phyloP scores from a whole-genome alignment of 805 yeast species.

The Alloascoidea africana region DNA sequence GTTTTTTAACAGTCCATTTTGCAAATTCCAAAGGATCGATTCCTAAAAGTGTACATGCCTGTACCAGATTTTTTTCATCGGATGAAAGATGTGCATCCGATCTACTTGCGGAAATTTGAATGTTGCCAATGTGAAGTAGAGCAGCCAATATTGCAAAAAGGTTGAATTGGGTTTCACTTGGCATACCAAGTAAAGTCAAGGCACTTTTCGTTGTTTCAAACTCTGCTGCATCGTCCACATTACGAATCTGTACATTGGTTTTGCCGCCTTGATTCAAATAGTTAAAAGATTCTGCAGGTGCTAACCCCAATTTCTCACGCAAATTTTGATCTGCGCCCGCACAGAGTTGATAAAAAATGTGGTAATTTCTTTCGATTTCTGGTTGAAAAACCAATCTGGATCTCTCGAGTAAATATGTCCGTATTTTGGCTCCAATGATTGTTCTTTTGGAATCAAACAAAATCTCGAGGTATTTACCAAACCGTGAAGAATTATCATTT shows the following conservation, averaged over 20 bases:
- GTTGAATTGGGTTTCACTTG: constrained; percentile 32
- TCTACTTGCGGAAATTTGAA: constrained; percentile 58
- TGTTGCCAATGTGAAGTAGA: constrained; percentile 65
- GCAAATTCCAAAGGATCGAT: constrained; percentile 48
- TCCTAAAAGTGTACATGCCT: constrained; percentile 62
- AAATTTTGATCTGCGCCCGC: constrained; percentile 34
- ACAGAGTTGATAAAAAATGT: constrained; percentile 62
- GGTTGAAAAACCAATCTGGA: constrained; percentile 76
- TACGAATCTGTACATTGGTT: constrained; percentile 34
- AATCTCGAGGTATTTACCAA: constrained; percentile 72
- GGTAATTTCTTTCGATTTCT: constrained; percentile 56
- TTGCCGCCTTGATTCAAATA: constrained; percentile 71
- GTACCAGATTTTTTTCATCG: constrained; percentile 59
- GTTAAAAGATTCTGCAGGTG: constrained; percentile 44
- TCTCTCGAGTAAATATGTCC: constrained; percentile 67
- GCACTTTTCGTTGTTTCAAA: constrained; percentile 54
- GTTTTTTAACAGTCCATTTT: constrained; percentile 70
- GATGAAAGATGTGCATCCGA: constrained; percentile 57
- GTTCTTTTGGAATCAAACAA: constrained; percentile 48
- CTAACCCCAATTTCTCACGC: constrained; percentile 37
- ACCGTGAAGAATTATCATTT: constrained; percentile 76
- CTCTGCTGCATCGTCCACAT: constrained; percentile 57
- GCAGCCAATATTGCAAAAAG: constrained; percentile 65
- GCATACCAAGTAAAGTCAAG: constrained; percentile 48
- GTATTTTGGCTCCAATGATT: constrained; percentile 67